phyloP scores from a whole-genome alignment of 2,329 filamentous ascomycete genomes.

The Aspergillus intermedius region DNA sequence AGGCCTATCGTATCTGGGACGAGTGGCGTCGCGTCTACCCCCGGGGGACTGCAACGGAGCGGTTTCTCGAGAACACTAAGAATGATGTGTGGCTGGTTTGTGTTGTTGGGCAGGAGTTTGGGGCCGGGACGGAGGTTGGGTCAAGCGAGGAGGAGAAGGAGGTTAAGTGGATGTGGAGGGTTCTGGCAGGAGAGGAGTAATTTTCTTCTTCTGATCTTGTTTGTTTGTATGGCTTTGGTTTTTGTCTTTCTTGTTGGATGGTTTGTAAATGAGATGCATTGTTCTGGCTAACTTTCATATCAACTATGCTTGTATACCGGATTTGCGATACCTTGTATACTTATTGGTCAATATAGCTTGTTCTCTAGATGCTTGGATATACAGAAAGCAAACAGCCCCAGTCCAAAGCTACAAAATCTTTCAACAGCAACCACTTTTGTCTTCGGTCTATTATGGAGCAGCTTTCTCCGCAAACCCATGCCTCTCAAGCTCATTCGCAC shows the following conservation, averaged over 20 bases:
- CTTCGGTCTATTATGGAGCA: background rate
- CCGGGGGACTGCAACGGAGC: conserved; percentile 63
- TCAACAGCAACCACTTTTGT: no score
- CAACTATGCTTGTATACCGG: background rate
- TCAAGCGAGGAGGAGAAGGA: conserved; percentile 35
- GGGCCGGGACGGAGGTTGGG: conserved; percentile 33
- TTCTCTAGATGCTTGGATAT: background rate
- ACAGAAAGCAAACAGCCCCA: background rate
- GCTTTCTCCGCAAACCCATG: conserved; percentile 51
- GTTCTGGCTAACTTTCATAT: background rate
- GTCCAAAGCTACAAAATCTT: background rate
- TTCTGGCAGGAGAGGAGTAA: conserved; percentile 25
- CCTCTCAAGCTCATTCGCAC: conserved; percentile 47
- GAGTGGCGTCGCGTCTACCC: conserved; percentile 90
- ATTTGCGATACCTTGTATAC: background rate
- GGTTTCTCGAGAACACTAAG: conserved; percentile 61
- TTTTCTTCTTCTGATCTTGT: background rate
- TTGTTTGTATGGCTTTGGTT: conserved; percentile 9
- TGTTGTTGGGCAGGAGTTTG: conserved; percentile 43
- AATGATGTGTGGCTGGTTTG: conserved; percentile 84
- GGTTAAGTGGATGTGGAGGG: conserved; percentile 35
- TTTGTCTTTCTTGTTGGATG: background rate
- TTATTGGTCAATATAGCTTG: background rate
- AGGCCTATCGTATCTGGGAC: conserved; percentile 90
- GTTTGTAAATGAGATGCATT: background rate